phyloP scores from a whole-genome alignment of 331 rosid genomes.

The Quercus phellos region DNA sequence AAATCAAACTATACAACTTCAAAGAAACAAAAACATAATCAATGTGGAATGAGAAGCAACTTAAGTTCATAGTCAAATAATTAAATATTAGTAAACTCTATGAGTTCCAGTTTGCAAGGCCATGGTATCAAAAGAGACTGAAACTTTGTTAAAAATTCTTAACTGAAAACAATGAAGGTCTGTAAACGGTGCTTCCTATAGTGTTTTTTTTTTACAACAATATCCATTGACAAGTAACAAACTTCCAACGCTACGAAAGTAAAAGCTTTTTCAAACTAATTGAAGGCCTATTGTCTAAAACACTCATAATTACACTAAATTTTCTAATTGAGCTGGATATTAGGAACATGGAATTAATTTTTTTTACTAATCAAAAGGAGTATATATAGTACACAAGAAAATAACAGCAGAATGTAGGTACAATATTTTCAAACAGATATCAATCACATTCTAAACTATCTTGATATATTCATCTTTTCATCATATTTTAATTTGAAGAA shows the following conservation, averaged over 20 bases:
- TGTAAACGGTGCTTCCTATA: background rate
- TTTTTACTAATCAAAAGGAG: background rate
- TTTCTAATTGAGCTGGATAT: background rate
- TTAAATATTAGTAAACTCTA: background rate
- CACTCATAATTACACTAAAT: background rate
- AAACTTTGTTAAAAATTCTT: background rate
- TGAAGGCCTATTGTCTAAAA: background rate
- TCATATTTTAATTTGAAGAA: no score
- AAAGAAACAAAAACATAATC: background rate
- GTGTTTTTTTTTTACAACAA: background rate
- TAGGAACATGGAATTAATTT: background rate
- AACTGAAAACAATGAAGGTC: background rate
- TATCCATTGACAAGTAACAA: background rate
- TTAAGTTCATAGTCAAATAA: background rate
- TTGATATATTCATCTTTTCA: no score
- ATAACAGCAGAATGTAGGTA: no score
- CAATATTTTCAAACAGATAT: no score
- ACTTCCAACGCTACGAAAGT: background rate
- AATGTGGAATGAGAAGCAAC: constrained; percentile 17
- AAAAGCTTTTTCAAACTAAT: background rate
- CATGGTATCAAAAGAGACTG: background rate
- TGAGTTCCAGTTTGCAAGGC: background rate
- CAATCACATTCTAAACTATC: no score
- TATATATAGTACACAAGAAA: no score
- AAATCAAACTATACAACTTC: background rate